Percentiles rank a stretch among this genome's conserved stretches.
Conservation (phyloP, 2,329 filamentous ascomycete species). For the Monilinia polystroma region DNA sequence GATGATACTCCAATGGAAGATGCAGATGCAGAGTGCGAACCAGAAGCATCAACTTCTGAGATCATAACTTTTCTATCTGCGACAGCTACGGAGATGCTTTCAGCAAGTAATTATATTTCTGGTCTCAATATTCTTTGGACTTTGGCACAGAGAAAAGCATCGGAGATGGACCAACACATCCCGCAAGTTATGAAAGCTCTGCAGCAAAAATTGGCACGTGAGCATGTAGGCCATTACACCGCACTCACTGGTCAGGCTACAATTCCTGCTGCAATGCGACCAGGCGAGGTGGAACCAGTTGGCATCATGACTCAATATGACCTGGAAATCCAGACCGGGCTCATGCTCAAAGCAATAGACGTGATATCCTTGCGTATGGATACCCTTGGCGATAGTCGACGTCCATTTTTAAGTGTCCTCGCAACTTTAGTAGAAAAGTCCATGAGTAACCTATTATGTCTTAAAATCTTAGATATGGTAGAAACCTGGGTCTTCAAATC, state of each 20-base stretch:
- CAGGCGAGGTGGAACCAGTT: slow-evolving; percentile 50
- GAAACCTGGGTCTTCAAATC: slow-evolving; percentile 96
- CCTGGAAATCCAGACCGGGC: slow-evolving; percentile 79
- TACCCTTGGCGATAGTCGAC: slow-evolving; percentile 81
- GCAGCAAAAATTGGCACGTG: slow-evolving; percentile 85
- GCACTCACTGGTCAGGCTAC: slow-evolving; percentile 53
- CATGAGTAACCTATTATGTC: slow-evolving; percentile 79
- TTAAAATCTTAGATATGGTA: slow-evolving; percentile 90
- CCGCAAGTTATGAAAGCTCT: slow-evolving; percentile 87
- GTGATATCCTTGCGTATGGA: slow-evolving; percentile 91
- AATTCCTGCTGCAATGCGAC: slow-evolving; percentile 40
- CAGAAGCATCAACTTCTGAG: slow-evolving; percentile 79
- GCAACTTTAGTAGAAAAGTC: slow-evolving; percentile 96
- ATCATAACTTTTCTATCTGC: slow-evolving; percentile 81
- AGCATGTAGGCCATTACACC: slow-evolving; percentile 80
- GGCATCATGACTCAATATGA: slow-evolving; percentile 71
- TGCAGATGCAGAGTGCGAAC: slow-evolving; percentile 79
- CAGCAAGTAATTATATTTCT: slow-evolving; percentile 76
- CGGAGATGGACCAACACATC: slow-evolving; percentile 88
- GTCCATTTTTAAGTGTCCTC: slow-evolving; percentile 92
- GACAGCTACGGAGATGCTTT: slow-evolving; percentile 85
- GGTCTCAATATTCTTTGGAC: slow-evolving; percentile 95
- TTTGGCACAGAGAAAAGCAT: slow-evolving; percentile 77
- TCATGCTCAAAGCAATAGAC: slow-evolving; percentile 95
- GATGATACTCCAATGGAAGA: slow-evolving; percentile 72